A percentile compares a stretch with the other conserved stretches of the same genome.
These are phyloP conservation scores for Talaromyces amestolkiae DNA, from an alignment of 2,329 filamentous ascomycete genomes.

Conservation along the genomic window DNA sequence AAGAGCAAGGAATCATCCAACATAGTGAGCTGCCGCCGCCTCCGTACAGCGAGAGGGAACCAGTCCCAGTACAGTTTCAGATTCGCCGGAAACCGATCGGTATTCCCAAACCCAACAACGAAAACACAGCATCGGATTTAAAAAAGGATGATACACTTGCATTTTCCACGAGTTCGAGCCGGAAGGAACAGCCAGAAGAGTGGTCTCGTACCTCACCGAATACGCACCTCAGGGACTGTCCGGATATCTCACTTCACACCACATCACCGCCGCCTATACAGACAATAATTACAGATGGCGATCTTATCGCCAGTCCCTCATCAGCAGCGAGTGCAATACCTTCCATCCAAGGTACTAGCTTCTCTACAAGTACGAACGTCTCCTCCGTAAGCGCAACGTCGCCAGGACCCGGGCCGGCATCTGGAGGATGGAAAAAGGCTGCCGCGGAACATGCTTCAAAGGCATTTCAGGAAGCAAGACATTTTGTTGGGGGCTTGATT, in stretches of 20 bases:
- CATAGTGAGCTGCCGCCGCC: slow-evolving; percentile 4
- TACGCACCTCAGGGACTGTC: neutral
- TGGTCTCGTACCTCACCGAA: neutral
- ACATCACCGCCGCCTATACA: neutral
- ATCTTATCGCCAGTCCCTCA: slow-evolving; percentile 4
- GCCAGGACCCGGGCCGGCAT: neutral
- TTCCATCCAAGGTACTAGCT: neutral
- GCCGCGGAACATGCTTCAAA: slow-evolving; percentile 28
- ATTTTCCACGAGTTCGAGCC: neutral
- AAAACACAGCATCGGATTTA: neutral
- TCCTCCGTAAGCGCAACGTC: neutral
- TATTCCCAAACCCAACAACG: neutral
- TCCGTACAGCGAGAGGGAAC: slow-evolving; percentile 6
- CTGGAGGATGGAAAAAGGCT: slow-evolving; percentile 12
- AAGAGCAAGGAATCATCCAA: slow-evolving; percentile 3
- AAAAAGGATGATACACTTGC: neutral
- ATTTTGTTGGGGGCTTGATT: slow-evolving; percentile 65
- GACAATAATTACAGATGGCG: neutral
- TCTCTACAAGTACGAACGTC: neutral
- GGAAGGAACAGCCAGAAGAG: neutral
- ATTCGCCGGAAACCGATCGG: slow-evolving; percentile 19
- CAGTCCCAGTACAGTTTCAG: slow-evolving; percentile 11
- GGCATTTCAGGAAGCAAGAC: slow-evolving; percentile 54
- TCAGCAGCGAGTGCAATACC: slow-evolving; percentile 6
- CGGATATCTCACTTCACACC: neutral